These are phyloP conservation scores for Posidonia australis DNA, from an alignment of 106 monocot species.

Conservation along the genomic window DNA sequence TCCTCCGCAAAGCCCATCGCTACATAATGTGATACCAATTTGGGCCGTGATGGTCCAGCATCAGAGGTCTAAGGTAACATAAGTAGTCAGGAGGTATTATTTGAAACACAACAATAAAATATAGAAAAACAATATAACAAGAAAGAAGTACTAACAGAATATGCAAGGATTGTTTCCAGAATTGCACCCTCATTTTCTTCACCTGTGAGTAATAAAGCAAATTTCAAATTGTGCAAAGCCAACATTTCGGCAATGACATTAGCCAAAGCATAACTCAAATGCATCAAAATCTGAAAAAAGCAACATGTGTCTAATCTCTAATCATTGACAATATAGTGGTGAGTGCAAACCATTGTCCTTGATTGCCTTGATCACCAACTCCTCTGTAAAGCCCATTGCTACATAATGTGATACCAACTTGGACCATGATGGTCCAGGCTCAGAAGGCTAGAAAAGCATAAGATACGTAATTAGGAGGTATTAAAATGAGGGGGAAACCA, in stretches of 20 bases:
- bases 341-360: conserved; percentile 22
- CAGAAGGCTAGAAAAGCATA: not conserved
- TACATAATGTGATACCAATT: conserved; percentile 16
- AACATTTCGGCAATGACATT: not conserved
- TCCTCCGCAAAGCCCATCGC: conserved; percentile 42
- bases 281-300: not conserved
- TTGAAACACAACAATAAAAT: not conserved
- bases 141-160: conserved; percentile 5
- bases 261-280: not conserved
- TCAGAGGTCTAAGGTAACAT: conserved; percentile 1
- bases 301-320: not conserved
- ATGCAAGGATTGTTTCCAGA: conserved; percentile 3
- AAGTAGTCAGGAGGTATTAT: not conserved
- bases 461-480: no score
- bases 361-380: conserved; percentile 26
- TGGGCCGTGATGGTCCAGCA: conserved; percentile 27
- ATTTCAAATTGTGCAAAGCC: not conserved
- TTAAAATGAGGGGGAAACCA: no score
- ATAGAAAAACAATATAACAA: not conserved
- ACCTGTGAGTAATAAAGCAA: not conserved
- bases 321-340: not conserved
- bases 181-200: conserved; percentile 6
- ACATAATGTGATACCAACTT: conserved; percentile 19
- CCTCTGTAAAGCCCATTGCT: conserved; percentile 38
- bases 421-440: conserved; percentile 27